phyloP scores from a whole-genome alignment of 495 filamentous ascomycete genomes.

The Usnea hakonensis region DNA sequence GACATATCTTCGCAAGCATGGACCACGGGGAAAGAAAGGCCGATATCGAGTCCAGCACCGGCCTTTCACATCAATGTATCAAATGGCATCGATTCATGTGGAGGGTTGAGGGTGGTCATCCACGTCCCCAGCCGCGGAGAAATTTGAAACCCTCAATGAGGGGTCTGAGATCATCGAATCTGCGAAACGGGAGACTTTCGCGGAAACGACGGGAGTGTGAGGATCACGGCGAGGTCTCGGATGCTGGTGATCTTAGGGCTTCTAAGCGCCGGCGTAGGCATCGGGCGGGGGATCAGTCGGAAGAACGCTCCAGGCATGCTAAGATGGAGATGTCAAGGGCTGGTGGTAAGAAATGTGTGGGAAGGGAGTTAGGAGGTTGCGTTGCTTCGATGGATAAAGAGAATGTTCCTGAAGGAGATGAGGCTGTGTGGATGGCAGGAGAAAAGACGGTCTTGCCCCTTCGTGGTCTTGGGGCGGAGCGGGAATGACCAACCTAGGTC shows the following conservation, averaged over 20 bases:
- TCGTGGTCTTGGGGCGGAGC: background rate
- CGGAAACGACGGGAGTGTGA: background rate
- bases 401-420: background rate
- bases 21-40: background rate
- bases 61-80: background rate
- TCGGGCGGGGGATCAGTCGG: background rate
- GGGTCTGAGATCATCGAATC: background rate
- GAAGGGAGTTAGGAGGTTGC: background rate
- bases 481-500: too few relatives aligned
- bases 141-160: background rate
- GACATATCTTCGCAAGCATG: background rate
- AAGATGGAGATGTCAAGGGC: background rate
- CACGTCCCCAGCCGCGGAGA: background rate
- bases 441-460: background rate
- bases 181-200: background rate
- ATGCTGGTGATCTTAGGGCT: background rate
- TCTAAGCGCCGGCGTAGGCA: background rate
- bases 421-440: background rate
- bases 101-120: background rate
- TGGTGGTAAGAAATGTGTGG: background rate
- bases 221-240: background rate
- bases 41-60: background rate
- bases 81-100: background rate
- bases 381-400: background rate
- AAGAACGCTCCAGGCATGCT: background rate